Base-by-base conservation (phyloP, 208 protist genomes). In the Leishmania major region DNA sequence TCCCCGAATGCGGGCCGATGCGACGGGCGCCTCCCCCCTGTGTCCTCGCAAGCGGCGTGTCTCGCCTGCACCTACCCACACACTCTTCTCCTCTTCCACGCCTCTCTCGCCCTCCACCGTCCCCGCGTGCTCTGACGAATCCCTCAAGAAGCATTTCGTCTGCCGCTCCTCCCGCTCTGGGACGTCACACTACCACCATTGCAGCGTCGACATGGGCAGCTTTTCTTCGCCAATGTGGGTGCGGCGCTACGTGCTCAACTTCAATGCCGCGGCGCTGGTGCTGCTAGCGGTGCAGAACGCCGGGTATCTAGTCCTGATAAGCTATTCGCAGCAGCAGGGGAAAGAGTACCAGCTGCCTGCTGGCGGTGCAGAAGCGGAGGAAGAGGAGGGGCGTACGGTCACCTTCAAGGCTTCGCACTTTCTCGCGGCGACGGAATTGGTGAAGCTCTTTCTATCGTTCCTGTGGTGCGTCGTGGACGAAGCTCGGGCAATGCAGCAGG, bases 261-360 rank as follows among this genome's bases (percentile, higher is more conserved):
- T 81, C 10, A 85, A 81, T 35, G 43, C 72, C 43, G 25, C 75
- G 19, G 69, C 82, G 3, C 35, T 85, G 10, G 71, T 40, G 1
- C 47, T 81, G n/a, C 82, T 85, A 2, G 69, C 82, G 13, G 35
- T 85, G 11, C 82, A 85, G 25, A 85, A 81, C 59, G 75, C 77
- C 7, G 82, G 82, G 31, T 81, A 81, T 49, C 25, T 85, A 1
- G 51, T 81, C 4, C 22, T 85, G 47, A 79, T 81, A 45, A 47
- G 76, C 69, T 81, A 79, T 35, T 51, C 77, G 1, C 82, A 85
- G 45, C 55, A 59, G 59, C n/a, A 47, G 51, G 55, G 15, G 0
- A 57, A 76, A 22, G 8, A 43, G 0, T 37, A 35, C 11, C 47
- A 31, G 15, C 51, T 45, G n/a, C 10, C 74, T 11, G 74, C 55